Evolutionary conservation across 768 basidiomycete species (phyloP).

Genomic region (Gymnopilus dilepis): DNA sequence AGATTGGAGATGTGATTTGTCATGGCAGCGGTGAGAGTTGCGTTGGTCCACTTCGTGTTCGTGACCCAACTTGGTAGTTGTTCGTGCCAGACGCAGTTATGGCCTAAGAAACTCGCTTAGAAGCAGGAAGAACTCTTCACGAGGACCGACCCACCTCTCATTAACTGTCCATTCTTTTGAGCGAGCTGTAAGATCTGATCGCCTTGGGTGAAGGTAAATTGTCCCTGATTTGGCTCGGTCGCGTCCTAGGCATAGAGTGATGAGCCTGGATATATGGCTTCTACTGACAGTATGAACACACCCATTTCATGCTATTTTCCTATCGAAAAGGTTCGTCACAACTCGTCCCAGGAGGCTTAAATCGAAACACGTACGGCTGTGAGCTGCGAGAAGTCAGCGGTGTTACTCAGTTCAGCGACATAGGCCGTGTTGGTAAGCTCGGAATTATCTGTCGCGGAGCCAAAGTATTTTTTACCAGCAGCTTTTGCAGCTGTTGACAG

Average conservation of each 20-base stretch:
- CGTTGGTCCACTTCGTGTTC: slow-evolving; percentile 43
- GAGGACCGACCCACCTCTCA: slow-evolving; percentile 41
- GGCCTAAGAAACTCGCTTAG: slow-evolving; percentile 27
- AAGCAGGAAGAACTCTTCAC: too few species aligned
- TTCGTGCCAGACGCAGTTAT: slow-evolving; percentile 55
- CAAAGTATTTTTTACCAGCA: slow-evolving; percentile 54
- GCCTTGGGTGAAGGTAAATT: slow-evolving; percentile 50
- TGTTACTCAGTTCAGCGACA: slow-evolving; percentile 43
- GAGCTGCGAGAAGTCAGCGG: slow-evolving; percentile 47
- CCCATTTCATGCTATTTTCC: slow-evolving; percentile 63
- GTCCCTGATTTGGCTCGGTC: slow-evolving; percentile 51
- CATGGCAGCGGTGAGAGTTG: slow-evolving; percentile 46
- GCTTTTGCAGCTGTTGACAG: slow-evolving; percentile 37
- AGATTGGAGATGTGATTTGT: slow-evolving; percentile 51
- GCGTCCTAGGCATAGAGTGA: slow-evolving; percentile 41
- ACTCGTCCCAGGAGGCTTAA: too few species aligned
- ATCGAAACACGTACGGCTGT: slow-evolving; percentile 38
- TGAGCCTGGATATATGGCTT: background rate
- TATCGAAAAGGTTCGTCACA: slow-evolving; percentile 2
- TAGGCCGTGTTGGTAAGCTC: slow-evolving; percentile 52
- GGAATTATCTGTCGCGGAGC: slow-evolving; percentile 54
- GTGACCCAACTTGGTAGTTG: slow-evolving; percentile 58
- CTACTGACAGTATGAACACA: slow-evolving; percentile 19
- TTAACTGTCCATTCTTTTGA: slow-evolving; percentile 46
- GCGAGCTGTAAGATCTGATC: slow-evolving; percentile 51